Evolutionary conservation across 2,329 filamentous ascomycete genomes (phyloP).

Genomic region (Salinomyces thailandicus): DNA sequence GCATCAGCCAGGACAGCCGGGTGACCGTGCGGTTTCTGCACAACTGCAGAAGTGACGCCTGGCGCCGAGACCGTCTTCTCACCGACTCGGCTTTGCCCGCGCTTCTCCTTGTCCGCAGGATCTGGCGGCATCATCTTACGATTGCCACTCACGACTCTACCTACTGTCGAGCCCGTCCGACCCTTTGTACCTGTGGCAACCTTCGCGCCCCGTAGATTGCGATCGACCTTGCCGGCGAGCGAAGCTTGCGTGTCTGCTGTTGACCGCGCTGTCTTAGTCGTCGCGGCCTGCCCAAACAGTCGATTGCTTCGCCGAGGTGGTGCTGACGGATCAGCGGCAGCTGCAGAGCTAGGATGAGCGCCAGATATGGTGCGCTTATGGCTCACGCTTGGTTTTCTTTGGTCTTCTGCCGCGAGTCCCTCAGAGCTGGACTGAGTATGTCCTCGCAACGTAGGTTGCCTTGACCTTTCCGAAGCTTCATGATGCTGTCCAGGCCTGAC

Average conservation of each 20-base stretch:
- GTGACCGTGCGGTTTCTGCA: slow-evolving; percentile 12
- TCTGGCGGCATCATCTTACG: slow-evolving; percentile 47
- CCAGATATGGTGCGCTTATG: slow-evolving; percentile 91
- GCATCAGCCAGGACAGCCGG: background rate
- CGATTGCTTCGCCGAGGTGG: slow-evolving; percentile 37
- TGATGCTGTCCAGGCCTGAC: slow-evolving; percentile 16
- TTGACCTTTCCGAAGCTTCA: slow-evolving; percentile 18
- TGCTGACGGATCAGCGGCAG: slow-evolving; percentile 30
- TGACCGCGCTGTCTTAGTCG: slow-evolving; percentile 51
- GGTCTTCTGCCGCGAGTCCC: slow-evolving; percentile 22
- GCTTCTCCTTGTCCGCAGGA: slow-evolving; percentile 52
- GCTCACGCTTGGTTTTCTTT: slow-evolving; percentile 22
- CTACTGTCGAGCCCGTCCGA: slow-evolving; percentile 60
- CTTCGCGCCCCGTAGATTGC: slow-evolving; percentile 42
- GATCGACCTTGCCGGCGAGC: slow-evolving; percentile 50
- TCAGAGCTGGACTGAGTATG: slow-evolving; percentile 32
- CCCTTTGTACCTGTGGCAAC: slow-evolving; percentile 57
- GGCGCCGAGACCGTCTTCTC: slow-evolving; percentile 31
- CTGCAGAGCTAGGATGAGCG: slow-evolving; percentile 41
- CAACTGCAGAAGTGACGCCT: slow-evolving; percentile 17
- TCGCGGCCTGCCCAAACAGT: slow-evolving; percentile 53
- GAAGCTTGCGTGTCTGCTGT: slow-evolving; percentile 40
- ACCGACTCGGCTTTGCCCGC: slow-evolving; percentile 49
- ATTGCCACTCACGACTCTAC: slow-evolving; percentile 82
- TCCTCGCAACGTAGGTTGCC: slow-evolving; percentile 29